Evolutionary conservation across 2,329 filamentous ascomycete species (phyloP).

Genomic region (Xylaria digitata): DNA sequence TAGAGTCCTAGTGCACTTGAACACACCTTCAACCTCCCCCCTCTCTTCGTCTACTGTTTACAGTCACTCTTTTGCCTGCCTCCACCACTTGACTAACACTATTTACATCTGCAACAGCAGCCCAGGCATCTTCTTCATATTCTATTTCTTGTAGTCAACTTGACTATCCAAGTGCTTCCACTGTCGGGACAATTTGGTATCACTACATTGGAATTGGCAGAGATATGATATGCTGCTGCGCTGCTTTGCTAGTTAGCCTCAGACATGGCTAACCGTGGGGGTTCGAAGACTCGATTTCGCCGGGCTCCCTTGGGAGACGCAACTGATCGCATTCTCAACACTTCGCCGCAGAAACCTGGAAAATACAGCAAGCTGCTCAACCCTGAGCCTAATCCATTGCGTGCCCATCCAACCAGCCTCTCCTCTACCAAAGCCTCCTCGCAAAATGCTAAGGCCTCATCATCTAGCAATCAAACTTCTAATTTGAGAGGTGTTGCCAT

Average conservation of each 20-base stretch:
- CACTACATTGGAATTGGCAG: conserved; percentile 2
- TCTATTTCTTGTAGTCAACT: conserved; percentile 9
- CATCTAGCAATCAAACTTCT: conserved; percentile 18
- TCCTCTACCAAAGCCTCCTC: conserved; percentile 8
- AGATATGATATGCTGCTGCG: conserved; percentile 41
- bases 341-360: conserved; percentile 35
- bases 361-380: conserved; percentile 36
- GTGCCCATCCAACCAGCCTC: conserved; percentile 40
- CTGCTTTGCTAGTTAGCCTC: conserved; percentile 26
- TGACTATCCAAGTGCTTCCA: conserved; percentile 3
- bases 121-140: neutral
- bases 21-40: conserved; percentile 9
- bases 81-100: conserved; percentile 24
- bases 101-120: conserved; percentile 11
- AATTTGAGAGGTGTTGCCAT: conserved; percentile 17
- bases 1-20: conserved; percentile 9
- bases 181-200: conserved; percentile 2
- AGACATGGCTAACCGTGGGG: conserved; percentile 44
- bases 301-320: conserved; percentile 49
- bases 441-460: conserved; percentile 22
- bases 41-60: conserved; percentile 14
- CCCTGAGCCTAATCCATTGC: conserved; percentile 41
- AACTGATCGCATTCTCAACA: conserved; percentile 47
- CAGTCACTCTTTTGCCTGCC: conserved; percentile 17
- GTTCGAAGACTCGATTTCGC: conserved; percentile 34